These are phyloP conservation scores for Eimeria sp. DNA, from an alignment of 169 alveolate species.

Conservation along the genomic window DNA sequence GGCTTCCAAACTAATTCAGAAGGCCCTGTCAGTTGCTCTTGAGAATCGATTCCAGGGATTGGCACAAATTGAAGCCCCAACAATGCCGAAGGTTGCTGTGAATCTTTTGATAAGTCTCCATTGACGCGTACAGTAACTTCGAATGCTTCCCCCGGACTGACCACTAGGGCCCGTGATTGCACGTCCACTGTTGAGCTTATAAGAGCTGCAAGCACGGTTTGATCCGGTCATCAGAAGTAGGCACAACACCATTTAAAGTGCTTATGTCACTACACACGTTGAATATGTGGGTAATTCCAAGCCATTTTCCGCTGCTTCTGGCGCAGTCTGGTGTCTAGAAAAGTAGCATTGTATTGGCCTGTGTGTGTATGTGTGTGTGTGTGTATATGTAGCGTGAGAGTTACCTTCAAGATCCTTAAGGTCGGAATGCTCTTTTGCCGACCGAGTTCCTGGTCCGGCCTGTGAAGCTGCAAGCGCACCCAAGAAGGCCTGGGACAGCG, in stretches of 20 bases:
- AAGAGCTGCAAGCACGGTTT: constrained; percentile 2
- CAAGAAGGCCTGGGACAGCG: constrained; percentile 38
- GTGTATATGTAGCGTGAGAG: neutral
- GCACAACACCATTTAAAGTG: neutral
- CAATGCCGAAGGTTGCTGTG: neutral
- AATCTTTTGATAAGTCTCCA: neutral
- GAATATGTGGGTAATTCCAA: neutral
- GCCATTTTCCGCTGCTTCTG: neutral
- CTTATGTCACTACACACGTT: neutral
- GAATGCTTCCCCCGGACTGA: constrained; percentile 19
- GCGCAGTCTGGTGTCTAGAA: neutral
- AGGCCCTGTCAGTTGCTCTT: neutral
- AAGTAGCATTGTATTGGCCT: neutral
- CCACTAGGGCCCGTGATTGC: constrained; percentile 18
- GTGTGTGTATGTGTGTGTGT: neutral
- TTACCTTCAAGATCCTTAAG: neutral
- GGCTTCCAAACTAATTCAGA: constrained; percentile 32
- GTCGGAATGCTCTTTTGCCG: neutral
- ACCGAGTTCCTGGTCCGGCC: neutral
- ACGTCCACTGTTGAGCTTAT: constrained; percentile 7
- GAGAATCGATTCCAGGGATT: neutral
- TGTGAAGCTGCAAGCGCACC: constrained; percentile 28
- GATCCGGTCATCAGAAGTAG: neutral
- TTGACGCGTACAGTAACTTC: neutral
- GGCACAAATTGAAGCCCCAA: constrained; percentile 42